Evolutionary conservation across 257 asterid genomes (phyloP).

Genomic region (Solanum megistacrolobum): DNA sequence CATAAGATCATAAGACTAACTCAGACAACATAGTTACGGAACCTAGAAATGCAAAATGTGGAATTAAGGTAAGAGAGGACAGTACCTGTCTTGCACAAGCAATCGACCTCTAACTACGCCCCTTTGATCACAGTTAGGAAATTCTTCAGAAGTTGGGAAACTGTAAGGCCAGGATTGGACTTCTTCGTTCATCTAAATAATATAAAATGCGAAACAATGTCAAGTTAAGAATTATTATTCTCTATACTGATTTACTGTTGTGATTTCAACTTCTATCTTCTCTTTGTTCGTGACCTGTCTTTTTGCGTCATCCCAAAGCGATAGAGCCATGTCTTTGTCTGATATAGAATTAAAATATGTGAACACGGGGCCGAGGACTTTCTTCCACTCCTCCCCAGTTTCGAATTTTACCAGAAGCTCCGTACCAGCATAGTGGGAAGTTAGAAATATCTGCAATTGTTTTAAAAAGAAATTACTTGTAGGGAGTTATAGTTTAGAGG

Average conservation of each 20-base stretch:
- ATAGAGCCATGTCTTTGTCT: slow-evolving; percentile 5
- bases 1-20: neutral
- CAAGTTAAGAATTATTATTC: neutral
- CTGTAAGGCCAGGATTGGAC: slow-evolving; percentile 24
- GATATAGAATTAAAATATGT: slow-evolving; percentile 24
- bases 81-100: slow-evolving; percentile 19
- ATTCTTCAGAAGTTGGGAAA: slow-evolving; percentile 25
- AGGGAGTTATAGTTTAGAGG: neutral
- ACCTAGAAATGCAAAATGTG: neutral
- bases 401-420: slow-evolving; percentile 23
- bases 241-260: neutral
- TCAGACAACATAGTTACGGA: neutral
- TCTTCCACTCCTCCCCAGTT: slow-evolving; percentile 28
- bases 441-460: slow-evolving; percentile 19
- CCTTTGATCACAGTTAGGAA: slow-evolving; percentile 15
- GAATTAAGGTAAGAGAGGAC: neutral
- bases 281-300: slow-evolving; percentile 11
- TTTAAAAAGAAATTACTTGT: neutral
- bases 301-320: slow-evolving; percentile 29
- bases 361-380: slow-evolving; percentile 32
- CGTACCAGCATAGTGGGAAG: slow-evolving; percentile 33
- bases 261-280: neutral
- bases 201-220: neutral
- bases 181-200: slow-evolving; percentile 21
- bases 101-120: slow-evolving; percentile 22